Evolutionary conservation across 148 eudicot species (phyloP), one percentile per base, ranked within the genome.

Genomic region (Talinum fruticosum): DNA sequence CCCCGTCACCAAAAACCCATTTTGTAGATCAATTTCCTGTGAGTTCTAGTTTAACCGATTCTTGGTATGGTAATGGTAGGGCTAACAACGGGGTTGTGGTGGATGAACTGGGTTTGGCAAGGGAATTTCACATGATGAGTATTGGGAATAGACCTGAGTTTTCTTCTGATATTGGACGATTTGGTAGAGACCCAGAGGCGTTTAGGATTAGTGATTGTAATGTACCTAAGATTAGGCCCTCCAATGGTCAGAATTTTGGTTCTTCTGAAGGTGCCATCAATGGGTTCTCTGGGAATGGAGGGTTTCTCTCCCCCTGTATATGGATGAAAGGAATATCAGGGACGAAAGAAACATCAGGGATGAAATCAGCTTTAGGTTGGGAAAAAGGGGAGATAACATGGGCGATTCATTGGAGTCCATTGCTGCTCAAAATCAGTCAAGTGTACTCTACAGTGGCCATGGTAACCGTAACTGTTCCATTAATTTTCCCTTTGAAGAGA

Each of bases 71-170:
- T 51, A 51, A 76, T 73, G 36, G 74, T 13, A 68, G 76, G 68
- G 71, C 28, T 53, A 76, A 54, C 66, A 80, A 69, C 37, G 86
- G 75, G 66, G 54, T 73, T 47, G 29, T 36, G 41, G 15, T 73
- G 28, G 86, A 81, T 84, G 88, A 89, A n/a, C 36, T 71, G 76
- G 86, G 81, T 79, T 78, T 87, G 72, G 66, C 82, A 21, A 82
- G 82, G 37, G 83, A 81, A 26, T 77, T 90, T 28, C 77, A 67
- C 33, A 78, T 71, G 62, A 65, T 89, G 83, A 71, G 68, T 77
- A 16, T 89, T 80, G 84, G 86, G 69, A 84, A 80, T 72, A 71
- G 76, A 32, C 12, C 65, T 33, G 66, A 73, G 15, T 76, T 79
- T 73, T 68, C 54, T 84, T 78, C 80, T 74, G 72, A 74, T 77